Base-by-base conservation (phyloP, 306 rosid species). In the Cajanus cajan region DNA sequence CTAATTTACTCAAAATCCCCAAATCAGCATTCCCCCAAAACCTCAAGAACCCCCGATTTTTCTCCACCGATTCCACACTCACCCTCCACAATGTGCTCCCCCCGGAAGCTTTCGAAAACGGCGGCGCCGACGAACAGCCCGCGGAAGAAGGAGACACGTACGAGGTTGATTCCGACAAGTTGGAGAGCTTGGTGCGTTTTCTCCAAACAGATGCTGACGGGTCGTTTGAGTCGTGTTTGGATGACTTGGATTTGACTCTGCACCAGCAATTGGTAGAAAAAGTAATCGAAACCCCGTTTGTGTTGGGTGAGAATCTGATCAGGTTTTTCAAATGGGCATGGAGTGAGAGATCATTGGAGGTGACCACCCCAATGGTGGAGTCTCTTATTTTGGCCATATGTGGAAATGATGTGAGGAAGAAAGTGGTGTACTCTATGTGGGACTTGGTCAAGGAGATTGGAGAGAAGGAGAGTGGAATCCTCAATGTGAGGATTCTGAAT, bases 311-410 rank as follows among this genome's bases (percentile, higher is more conserved):
- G 78, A 92, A 89, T 87, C 77, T 88, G 57, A 67, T 90, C 24
- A 84, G 88, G 83, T 89, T 94, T 76, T 70, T 92, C 37, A 84
- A 70, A 22, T 94, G 98, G 98, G 89, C 84, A 57, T 59, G 81
- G 94, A 83, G 58, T 76, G 79, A 76, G 54, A 85, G 82, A 50
- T 83, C 88, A n/a, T 81, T 85, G 39, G 24, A 59, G 63, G 80
- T 86, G 21, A 84, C 86, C 0, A 22, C 87, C 2, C 48, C 59
- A n/a, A 82, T 83, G n/a, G 21, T 94, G 44, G 88, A 86, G 24
- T 83, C 87, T 5, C 88, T 94, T 71, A 89, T 83, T 66, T 10
- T 31, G 6, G 78, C 81, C 0, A n/a, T 90, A 15, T 80, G 87
- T 50, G 48, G 64, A 31, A 47, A 66, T 13, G 73, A 44, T 58